These are phyloP conservation scores for Entophlyctis luteolus DNA, from an alignment of 192 early-diverging fungal species.

Conservation along the genomic window DNA sequence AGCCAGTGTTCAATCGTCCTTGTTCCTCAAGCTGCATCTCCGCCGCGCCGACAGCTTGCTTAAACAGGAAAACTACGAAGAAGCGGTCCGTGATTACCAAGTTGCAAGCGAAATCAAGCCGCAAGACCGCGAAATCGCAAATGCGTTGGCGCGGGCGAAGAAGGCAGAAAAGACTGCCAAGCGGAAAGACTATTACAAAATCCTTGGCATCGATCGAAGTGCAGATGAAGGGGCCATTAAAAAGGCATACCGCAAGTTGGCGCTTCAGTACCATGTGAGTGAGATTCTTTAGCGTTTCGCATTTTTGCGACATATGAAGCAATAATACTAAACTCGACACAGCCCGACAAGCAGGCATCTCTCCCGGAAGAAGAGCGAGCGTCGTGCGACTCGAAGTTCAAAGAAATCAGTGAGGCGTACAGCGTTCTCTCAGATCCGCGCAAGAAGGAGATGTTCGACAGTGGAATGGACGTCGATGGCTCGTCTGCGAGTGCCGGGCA, in stretches of 20 bases:
- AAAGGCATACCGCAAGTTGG: slow-evolving; percentile 61
- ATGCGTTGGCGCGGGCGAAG: slow-evolving; percentile 58
- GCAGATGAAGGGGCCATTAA: slow-evolving; percentile 69
- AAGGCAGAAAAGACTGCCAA: slow-evolving; percentile 64
- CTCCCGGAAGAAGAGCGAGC: slow-evolving; percentile 56
- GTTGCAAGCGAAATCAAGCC: slow-evolving; percentile 56
- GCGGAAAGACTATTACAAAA: slow-evolving; percentile 96
- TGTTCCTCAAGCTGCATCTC: slow-evolving; percentile 73
- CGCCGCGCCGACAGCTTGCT: slow-evolving; percentile 71
- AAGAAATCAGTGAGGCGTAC: slow-evolving; percentile 80
- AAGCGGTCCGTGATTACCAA: slow-evolving; percentile 76
- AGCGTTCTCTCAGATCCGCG: slow-evolving; percentile 70
- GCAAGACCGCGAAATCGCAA: slow-evolving; percentile 50
- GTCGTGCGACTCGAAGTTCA: slow-evolving; percentile 71
- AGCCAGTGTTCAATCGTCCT: slow-evolving; percentile 32
- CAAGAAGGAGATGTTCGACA: slow-evolving; percentile 78
- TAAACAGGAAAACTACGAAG: slow-evolving; percentile 70
- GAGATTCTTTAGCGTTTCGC: not conserved
- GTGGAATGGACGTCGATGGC: slow-evolving; percentile 76
- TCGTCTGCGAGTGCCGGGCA: slow-evolving; percentile 45
- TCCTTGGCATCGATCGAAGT: slow-evolving; percentile 70
- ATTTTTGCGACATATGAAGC: not conserved
- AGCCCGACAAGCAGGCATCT: slow-evolving; percentile 71
- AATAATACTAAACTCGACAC: not conserved
- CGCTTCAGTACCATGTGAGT: slow-evolving; percentile 81